Evolutionary conservation across 2,329 filamentous ascomycete species (phyloP).

Genomic region (Fusarium penzigii): DNA sequence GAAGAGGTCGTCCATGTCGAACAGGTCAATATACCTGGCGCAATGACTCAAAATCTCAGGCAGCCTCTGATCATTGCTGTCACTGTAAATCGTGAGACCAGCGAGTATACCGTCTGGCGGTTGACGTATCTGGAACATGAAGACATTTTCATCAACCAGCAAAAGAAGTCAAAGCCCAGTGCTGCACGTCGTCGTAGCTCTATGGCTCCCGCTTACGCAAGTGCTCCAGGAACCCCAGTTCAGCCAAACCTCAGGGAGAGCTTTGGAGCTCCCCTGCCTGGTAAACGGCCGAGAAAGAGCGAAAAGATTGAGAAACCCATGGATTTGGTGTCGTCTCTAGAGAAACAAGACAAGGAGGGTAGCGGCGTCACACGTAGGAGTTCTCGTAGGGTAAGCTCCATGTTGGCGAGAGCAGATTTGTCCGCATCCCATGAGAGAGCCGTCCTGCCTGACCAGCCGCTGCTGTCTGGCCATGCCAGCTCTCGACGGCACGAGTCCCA

Average conservation of each 20-base stretch:
- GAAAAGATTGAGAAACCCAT: constrained; percentile 53
- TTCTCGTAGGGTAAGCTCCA: constrained; percentile 83
- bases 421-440: constrained; percentile 81
- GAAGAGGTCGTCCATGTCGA: constrained; percentile 88
- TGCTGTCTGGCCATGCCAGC: constrained; percentile 41
- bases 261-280: constrained; percentile 61
- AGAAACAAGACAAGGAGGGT: constrained; percentile 61
- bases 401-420: constrained; percentile 83
- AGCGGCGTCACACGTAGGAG: constrained; percentile 57
- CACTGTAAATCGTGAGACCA: constrained; percentile 76
- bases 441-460: constrained; percentile 71
- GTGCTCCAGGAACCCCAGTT: constrained; percentile 77
- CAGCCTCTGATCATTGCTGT: constrained; percentile 71
- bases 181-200: constrained; percentile 59
- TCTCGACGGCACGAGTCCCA: constrained; percentile 73
- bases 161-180: constrained; percentile 48
- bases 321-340: constrained; percentile 70
- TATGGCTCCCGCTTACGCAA: constrained; percentile 68
- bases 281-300: constrained; percentile 55
- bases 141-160: constrained; percentile 51
- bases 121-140: constrained; percentile 74
- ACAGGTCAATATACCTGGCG: constrained; percentile 58
- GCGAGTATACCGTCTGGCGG: constrained; percentile 82
- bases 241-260: constrained; percentile 74
- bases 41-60: constrained; percentile 36